Evolutionary conservation across 2,329 filamentous ascomycete species (phyloP), one percentile per base, ranked within the genome.

Genomic region (Cryphonectria carpinicola): DNA sequence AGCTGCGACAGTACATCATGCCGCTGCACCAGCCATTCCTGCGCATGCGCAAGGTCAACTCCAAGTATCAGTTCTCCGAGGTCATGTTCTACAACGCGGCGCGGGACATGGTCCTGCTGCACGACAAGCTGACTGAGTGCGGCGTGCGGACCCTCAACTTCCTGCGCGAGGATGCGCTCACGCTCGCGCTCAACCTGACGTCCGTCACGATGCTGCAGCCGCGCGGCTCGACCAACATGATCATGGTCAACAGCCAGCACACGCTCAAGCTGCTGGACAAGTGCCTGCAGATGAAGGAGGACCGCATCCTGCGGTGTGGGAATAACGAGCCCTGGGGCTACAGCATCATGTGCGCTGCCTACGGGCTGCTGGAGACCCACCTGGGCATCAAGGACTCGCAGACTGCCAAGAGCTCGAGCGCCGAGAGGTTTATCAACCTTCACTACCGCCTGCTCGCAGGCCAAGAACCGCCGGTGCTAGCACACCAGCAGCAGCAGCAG

Each of bases 251-350:
- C 78, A 85, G 86, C 3, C 84, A 85, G 70, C 87, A 90, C 78
- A 89, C 87, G 1, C 82, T 89, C 72, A 84, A 85, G 78, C 81
- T 90, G n/a, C 84, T 90, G 14, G 87, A 89, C 76, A 88, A 87
- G 76, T 89, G 88, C 72, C 83, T 90, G 52, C 79, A 80, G 63
- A 86, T 90, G 83, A 89, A 89, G 76, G 87, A 89, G 74, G 87
- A 90, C 74, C 84, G 87, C 1, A 83, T 90, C 10, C 77, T 90
- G 35, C 82, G 87, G n/a, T 89, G 87, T 72, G 88, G 88, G 22
- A 89, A 89, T 79, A 88, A 89, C 75, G 88, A 90, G 76, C 88
- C 88, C 0, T 90, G 88, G 88, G 87, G 87, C 25, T 89, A 89
- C 77, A 87, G 85, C 69, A 89, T 89, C 76, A 88, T 90, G 85